Evolutionary conservation across 441 rosid species (phyloP).

Genomic region (Populus tomentosa): DNA sequence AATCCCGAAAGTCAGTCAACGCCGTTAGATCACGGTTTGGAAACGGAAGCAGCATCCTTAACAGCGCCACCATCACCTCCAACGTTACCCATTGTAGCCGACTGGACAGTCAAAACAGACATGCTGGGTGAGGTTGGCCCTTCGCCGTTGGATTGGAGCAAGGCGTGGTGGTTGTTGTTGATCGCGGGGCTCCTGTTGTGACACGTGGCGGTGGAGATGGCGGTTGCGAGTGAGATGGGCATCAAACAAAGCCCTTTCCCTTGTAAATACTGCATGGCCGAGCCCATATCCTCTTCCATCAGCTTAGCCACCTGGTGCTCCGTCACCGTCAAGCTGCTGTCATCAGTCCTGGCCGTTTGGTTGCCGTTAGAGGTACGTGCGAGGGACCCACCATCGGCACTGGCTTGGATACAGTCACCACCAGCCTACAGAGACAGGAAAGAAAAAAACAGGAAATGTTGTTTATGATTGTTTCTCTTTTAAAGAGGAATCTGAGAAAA

Average conservation of each 20-base stretch:
- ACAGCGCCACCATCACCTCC: conserved; percentile 31
- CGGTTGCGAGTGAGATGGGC: conserved; percentile 90
- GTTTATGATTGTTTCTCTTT: background rate
- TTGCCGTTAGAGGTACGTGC: conserved; percentile 25
- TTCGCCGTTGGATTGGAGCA: conserved; percentile 39
- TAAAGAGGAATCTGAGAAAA: conserved; percentile 32
- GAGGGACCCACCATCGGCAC: conserved; percentile 21
- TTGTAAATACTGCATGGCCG: conserved; percentile 95
- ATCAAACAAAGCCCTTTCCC: conserved; percentile 94
- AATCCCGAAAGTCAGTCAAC: conserved; percentile 8
- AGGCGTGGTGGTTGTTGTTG: conserved; percentile 16
- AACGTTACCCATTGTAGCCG: conserved; percentile 44
- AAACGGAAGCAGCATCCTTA: conserved; percentile 60
- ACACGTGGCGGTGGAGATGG: conserved; percentile 70
- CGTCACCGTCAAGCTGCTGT: conserved; percentile 38
- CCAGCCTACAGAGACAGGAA: conserved; percentile 29
- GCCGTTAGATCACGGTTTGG: conserved; percentile 61
- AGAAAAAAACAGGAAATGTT: background rate
- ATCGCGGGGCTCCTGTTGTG: conserved; percentile 34
- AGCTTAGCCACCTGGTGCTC: conserved; percentile 86
- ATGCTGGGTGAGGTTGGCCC: conserved; percentile 64
- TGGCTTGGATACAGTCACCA: conserved; percentile 46
- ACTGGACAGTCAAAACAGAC: conserved; percentile 77
- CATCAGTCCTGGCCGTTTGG: conserved; percentile 26
- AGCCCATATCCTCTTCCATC: conserved; percentile 94